Percentiles rank a stretch among this genome's conserved stretches.
Evolutionary conservation across 768 basidiomycete genomes (phyloP).

Genomic region (Cystobasidium onofrii): DNA sequence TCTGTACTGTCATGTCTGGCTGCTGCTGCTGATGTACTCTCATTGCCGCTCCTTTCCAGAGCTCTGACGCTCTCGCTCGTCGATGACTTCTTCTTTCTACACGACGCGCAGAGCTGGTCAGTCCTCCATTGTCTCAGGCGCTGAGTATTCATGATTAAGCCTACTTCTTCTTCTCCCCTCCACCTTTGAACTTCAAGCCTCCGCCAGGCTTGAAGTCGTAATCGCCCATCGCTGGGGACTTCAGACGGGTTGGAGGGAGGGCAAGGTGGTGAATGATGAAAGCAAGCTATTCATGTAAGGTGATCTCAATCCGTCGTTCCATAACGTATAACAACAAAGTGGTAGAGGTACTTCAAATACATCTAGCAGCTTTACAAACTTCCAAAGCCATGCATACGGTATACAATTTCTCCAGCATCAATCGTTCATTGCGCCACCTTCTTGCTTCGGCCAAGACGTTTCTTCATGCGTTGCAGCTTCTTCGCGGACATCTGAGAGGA

Average conservation of each 20-base stretch:
- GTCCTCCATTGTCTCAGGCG: too few species aligned
- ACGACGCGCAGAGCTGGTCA: too few species aligned
- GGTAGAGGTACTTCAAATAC: background rate
- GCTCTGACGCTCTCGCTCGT: conserved; percentile 46
- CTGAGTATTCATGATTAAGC: too few species aligned
- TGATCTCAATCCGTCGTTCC: background rate
- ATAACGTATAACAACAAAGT: background rate
- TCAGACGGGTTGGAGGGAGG: background rate
- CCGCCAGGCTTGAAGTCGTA: conserved; percentile 23
- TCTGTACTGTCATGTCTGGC: background rate
- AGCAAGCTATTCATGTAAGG: background rate
- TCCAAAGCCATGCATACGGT: background rate
- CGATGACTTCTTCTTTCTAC: conserved; percentile 70
- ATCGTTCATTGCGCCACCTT: conserved; percentile 38
- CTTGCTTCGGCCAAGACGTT: conserved; percentile 41
- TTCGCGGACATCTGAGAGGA: conserved; percentile 40
- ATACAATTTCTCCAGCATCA: too few species aligned
- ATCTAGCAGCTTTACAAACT: background rate
- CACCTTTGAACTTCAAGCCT: conserved; percentile 27
- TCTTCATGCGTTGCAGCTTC: conserved; percentile 42
- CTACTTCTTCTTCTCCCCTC: conserved; percentile 78
- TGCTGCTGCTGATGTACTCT: background rate
- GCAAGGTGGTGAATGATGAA: background rate
- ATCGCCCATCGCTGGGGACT: conserved; percentile 24
- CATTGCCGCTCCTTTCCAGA: background rate